Base-by-base conservation (phyloP, 305 asterid species). In the Euphrasia arctica region DNA sequence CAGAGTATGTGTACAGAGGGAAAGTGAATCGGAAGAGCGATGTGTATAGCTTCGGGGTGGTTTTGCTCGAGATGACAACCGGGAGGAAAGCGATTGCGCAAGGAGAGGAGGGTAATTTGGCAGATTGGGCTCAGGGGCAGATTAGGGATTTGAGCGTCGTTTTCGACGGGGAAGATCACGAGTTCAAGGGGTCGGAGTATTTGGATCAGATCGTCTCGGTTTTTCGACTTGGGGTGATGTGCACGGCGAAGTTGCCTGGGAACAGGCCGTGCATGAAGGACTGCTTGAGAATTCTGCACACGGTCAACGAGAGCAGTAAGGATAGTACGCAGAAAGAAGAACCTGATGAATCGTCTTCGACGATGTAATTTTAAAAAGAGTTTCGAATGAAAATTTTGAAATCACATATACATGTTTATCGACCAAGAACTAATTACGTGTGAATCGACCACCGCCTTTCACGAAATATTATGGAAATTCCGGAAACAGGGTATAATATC, bases 31-130 rank as follows among this genome's bases (percentile, higher is more conserved):
- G 62, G 15, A 68, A 74, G 57, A 54, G 51, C 14, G 78, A 74
- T 11, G 65, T 69, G 27, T 74, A 74, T 31, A 74, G 78, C 71
- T 74, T 74, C 5, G 78, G 78, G 32, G 78, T 74, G 62, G 78
- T 74, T 54, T 56, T 74, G n/a, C 74, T 74, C 4, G 74, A 74
- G 51, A 14, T 74, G 57, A 60, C 74, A 13, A 74, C 78, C 9
- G 62, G 78, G 29, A 59, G 71, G 36, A 63, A 68, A 18, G 74
- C 71, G 54, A 74, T 69, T 54, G 59, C 56, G 6, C 47, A 12
- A 8, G 78, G 78, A 54, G 74, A 74, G 22, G 65, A 64, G 34
- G 25, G 60, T 71, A 74, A 69, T 31, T 70, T 74, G 60, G 74
- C 74, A 58, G 74, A 58, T 22, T 28, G 78, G 63, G 74, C 71